These are phyloP conservation scores for Backusella liffmaniae DNA, from an alignment of 192 early-diverging fungal genomes.

Conservation along the genomic window DNA sequence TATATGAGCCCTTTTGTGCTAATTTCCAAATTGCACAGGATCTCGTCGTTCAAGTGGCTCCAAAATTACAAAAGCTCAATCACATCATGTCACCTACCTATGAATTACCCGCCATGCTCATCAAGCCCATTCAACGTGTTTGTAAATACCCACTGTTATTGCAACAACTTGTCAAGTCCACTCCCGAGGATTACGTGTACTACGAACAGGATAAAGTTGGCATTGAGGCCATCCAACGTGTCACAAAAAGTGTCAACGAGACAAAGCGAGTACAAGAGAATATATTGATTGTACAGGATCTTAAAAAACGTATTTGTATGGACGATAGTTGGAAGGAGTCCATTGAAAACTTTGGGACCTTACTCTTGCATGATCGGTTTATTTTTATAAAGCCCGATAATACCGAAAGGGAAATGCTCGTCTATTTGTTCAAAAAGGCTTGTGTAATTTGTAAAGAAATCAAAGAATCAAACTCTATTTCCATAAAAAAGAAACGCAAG, in stretches of 20 bases:
- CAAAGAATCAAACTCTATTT: constrained; percentile 33
- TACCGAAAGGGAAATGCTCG: constrained; percentile 74
- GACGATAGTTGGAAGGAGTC: constrained; percentile 78
- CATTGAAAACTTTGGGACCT: constrained; percentile 73
- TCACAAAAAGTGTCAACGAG: constrained; percentile 92
- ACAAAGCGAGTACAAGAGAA: constrained; percentile 87
- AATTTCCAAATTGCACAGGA: constrained; percentile 83
- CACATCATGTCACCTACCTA: constrained; percentile 82
- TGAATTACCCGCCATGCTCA: constrained; percentile 88
- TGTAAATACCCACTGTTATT: constrained; percentile 98
- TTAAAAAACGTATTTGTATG: constrained; percentile 66
- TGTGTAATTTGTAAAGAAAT: constrained; percentile 95
- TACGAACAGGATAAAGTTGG: constrained; percentile 69
- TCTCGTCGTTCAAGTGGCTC: constrained; percentile 60
- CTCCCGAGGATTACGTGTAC: constrained; percentile 51
- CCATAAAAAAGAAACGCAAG: constrained; percentile 58
- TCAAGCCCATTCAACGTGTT: constrained; percentile 97
- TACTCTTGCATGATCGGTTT: constrained; percentile 88
- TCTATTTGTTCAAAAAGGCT: constrained; percentile 92
- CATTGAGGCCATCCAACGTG: constrained; percentile 75
- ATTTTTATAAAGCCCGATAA: constrained; percentile 65
- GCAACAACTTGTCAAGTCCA: constrained; percentile 67
- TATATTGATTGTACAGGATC: constrained; percentile 70
- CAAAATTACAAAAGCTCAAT: constrained; percentile 58
- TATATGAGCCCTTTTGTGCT: constrained; percentile 93